These are phyloP conservation scores for Perkinsus olseni DNA, from an alignment of 169 alveolate genomes.

Conservation along the genomic window DNA sequence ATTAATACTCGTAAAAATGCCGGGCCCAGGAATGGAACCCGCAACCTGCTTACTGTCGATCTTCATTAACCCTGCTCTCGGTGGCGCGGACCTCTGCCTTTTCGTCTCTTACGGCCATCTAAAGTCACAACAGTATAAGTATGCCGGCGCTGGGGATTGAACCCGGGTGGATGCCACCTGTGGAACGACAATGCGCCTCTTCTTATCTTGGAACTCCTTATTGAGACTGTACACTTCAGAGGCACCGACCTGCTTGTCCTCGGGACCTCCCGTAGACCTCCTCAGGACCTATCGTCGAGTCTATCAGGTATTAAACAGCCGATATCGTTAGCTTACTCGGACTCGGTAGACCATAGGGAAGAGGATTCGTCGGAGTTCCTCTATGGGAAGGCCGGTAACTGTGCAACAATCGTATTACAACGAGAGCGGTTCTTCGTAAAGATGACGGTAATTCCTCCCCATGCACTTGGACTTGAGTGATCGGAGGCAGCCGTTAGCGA, in stretches of 20 bases:
- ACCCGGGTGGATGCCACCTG: neutral
- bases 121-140: constrained; percentile 19
- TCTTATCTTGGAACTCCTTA: neutral
- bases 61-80: constrained; percentile 43
- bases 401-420: too few species aligned
- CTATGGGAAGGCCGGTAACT: neutral
- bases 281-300: neutral
- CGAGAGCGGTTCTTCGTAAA: too few species aligned
- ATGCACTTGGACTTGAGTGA: too few species aligned
- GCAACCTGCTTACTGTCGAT: constrained; percentile 34
- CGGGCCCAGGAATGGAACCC: too few species aligned
- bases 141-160: constrained; percentile 16
- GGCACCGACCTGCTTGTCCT: neutral
- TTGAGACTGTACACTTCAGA: neutral
- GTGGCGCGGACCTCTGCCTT: constrained; percentile 47
- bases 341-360: neutral
- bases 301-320: neutral
- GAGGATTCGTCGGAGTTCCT: neutral
- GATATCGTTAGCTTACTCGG: neutral
- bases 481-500: too few species aligned
- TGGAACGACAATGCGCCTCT: neutral
- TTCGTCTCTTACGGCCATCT: constrained; percentile 34
- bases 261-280: neutral
- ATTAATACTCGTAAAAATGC: too few species aligned
- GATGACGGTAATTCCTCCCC: too few species aligned